phyloP scores from a whole-genome alignment of 192 early-diverging fungal genomes.

The Coemansia sp. region DNA sequence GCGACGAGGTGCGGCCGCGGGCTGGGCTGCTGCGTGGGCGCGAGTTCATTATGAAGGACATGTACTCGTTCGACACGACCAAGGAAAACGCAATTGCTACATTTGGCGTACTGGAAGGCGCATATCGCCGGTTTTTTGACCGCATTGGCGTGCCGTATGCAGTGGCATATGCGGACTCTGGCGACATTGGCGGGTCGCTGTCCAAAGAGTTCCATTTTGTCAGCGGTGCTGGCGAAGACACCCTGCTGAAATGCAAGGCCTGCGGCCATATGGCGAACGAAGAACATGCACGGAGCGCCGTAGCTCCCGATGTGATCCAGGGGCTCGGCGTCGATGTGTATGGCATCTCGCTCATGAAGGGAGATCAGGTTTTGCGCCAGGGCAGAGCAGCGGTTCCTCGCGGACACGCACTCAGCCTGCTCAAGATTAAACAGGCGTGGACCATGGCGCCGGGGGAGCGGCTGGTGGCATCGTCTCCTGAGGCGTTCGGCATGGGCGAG shows the following conservation, averaged over 20 bases:
- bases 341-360: neutral
- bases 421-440: slow-evolving; percentile 28
- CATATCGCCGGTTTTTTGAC: slow-evolving; percentile 71
- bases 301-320: neutral
- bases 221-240: slow-evolving; percentile 75
- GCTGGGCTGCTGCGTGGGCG: slow-evolving; percentile 77
- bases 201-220: slow-evolving; percentile 90
- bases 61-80: slow-evolving; percentile 82
- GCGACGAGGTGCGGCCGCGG: slow-evolving; percentile 78
- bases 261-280: slow-evolving; percentile 85
- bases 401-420: slow-evolving; percentile 15
- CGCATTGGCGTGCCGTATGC: slow-evolving; percentile 74
- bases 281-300: slow-evolving; percentile 55
- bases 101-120: slow-evolving; percentile 65
- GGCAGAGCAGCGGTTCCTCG: slow-evolving; percentile 10
- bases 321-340: slow-evolving; percentile 1
- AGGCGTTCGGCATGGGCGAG: neutral
- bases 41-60: slow-evolving; percentile 96
- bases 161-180: slow-evolving; percentile 86
- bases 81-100: slow-evolving; percentile 63
- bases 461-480: neutral
- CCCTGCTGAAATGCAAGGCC: slow-evolving; percentile 58
- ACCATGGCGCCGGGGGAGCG: neutral
- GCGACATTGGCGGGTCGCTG: slow-evolving; percentile 81
- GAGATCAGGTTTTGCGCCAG: neutral